Evolutionary conservation across 2,329 filamentous ascomycete species (phyloP).

Genomic region (Hypoxylon sp.): DNA sequence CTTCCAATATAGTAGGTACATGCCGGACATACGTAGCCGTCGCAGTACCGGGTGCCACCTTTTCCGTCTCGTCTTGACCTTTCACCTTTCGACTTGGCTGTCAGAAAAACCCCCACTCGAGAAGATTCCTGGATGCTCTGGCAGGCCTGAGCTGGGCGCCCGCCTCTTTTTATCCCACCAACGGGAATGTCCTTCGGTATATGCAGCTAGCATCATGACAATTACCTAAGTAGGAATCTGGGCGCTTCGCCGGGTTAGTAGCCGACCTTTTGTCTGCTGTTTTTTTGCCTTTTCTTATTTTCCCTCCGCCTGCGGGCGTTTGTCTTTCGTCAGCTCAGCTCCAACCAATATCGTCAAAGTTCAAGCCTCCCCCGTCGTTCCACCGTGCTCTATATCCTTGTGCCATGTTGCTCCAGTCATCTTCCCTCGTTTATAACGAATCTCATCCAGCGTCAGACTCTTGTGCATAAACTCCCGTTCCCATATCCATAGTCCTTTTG

Average conservation of each 20-base stretch:
- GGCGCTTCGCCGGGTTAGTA: slow-evolving; percentile 39
- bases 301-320: slow-evolving; percentile 35
- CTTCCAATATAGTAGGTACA: slow-evolving; percentile 37
- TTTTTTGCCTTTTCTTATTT: slow-evolving; percentile 8
- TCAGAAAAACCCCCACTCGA: slow-evolving; percentile 31
- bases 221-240: slow-evolving; percentile 40
- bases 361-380: slow-evolving; percentile 42
- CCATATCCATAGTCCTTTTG: slow-evolving; percentile 35
- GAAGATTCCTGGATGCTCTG: slow-evolving; percentile 38
- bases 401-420: slow-evolving; percentile 54
- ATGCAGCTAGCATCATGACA: slow-evolving; percentile 41
- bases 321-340: slow-evolving; percentile 45
- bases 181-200: slow-evolving; percentile 20
- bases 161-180: slow-evolving; percentile 31
- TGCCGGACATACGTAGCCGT: slow-evolving; percentile 35
- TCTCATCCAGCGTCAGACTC: slow-evolving; percentile 44
- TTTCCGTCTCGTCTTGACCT: slow-evolving; percentile 18
- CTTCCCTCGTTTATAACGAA: slow-evolving; percentile 50
- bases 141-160: slow-evolving; percentile 22
- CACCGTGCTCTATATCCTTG: slow-evolving; percentile 43
- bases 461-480: slow-evolving; percentile 43
- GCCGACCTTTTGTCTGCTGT: slow-evolving; percentile 25
- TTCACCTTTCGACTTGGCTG: slow-evolving; percentile 22
- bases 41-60: slow-evolving; percentile 32
- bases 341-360: slow-evolving; percentile 40